Evolutionary conservation across 352 stramenopile species (phyloP), one percentile per base, ranked within the genome.

Genomic region (Phytophthora pistaciae): DNA sequence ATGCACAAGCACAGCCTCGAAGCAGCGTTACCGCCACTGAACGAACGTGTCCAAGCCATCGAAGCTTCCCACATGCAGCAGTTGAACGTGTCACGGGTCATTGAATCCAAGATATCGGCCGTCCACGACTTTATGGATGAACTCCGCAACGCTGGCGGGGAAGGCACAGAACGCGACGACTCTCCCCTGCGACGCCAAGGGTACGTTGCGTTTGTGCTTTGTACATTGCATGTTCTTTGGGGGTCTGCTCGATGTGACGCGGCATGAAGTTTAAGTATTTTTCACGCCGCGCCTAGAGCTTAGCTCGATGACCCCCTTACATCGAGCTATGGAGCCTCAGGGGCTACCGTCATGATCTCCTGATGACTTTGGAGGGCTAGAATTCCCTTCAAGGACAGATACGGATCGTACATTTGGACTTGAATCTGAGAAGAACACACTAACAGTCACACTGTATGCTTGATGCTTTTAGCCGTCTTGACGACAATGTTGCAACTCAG

Each of bases 381-480:
- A 92, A 95, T 91, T 91, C 77, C 85, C 68, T 78, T 77, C 73
- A 91, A 96, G 87, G 88, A 96, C 88, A 96, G 88, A 94, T 96
- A 96, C 88, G 87, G 87, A 91, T 92, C 66, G 80, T 74, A 95
- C 85, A 95, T 33, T 54, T 46, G 54, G 31, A 36, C 23, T 31
- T 59, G 31, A 13, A 29, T 0, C 23, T 52, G 13, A 31, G 52
- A 8, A 13, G 60, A 27, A 38, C 20, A 5, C 2, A 49, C 61
- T 72, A 59, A 73, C 40, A 44, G 25, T 29, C 25, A 42, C 13
- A 66, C 18, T 46, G 33, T 54, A 16, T 16, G 48, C 27, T 58
- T 44, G 42, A 10, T 29, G 50, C n/a, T 60, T 0, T 70, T 21
- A 80, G 74, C 42, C 49, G 75, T 38, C 64, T 83, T 11, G 58